Conservation (phyloP, 768 basidiomycete genomes). For the Mycena polygramma region DNA sequence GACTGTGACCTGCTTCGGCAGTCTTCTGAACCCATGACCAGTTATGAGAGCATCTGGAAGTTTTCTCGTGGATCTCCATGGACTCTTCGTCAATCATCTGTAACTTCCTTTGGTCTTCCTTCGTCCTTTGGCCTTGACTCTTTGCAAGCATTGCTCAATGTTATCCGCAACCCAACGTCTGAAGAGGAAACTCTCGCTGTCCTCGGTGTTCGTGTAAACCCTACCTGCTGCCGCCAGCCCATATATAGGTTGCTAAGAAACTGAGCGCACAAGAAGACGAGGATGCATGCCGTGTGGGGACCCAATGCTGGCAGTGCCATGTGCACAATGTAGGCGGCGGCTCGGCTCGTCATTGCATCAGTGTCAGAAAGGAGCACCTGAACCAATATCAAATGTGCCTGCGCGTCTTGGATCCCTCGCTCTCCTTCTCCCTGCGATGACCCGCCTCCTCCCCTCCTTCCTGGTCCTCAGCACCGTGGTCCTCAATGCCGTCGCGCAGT, state of each 20-base stretch:
- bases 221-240: background rate
- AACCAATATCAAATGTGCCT: constrained; percentile 18
- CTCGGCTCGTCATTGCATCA: constrained; percentile 18
- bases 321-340: background rate
- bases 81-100: too few species aligned
- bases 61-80: too few species aligned
- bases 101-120: too few species aligned
- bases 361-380: background rate
- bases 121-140: too few species aligned
- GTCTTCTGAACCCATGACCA: too few species aligned
- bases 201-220: too few species aligned
- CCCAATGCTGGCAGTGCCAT: constrained; percentile 5
- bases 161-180: too few species aligned
- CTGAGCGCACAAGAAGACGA: background rate
- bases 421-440: constrained; percentile 22
- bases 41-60: too few species aligned
- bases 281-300: background rate
- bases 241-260: background rate
- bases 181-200: too few species aligned
- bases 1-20: too few species aligned
- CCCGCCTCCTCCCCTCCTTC: constrained; percentile 31
- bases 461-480: constrained; percentile 30
- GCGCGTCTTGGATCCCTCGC: too few species aligned
- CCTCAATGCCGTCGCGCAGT: constrained; percentile 43
- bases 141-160: too few species aligned